Conservation (phyloP, 768 basidiomycete species). For the Suillus occidentalis region DNA sequence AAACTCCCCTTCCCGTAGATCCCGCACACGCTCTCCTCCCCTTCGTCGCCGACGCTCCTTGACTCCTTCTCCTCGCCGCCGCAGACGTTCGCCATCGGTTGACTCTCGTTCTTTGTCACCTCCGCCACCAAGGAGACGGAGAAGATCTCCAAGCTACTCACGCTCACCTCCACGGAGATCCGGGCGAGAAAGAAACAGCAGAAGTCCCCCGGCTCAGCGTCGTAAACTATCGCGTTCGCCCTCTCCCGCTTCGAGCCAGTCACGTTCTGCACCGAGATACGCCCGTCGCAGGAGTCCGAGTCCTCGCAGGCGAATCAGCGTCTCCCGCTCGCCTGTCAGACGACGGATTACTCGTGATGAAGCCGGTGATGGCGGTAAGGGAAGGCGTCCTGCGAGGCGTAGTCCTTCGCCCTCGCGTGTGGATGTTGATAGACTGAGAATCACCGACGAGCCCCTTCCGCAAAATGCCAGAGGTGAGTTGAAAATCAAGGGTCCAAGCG, state of each 20-base stretch:
- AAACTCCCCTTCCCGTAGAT: constrained; percentile 39
- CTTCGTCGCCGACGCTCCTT: constrained; percentile 37
- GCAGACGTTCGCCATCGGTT: constrained; percentile 33
- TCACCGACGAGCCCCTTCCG: constrained; percentile 30
- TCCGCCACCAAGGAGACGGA: constrained; percentile 38
- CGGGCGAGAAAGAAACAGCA: constrained; percentile 43
- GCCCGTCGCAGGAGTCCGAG: constrained; percentile 47
- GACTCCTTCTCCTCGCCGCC: constrained; percentile 41
- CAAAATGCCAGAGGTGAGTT: constrained; percentile 47
- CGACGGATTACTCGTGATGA: constrained; percentile 29
- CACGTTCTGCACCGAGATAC: constrained; percentile 41
- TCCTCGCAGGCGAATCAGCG: constrained; percentile 33
- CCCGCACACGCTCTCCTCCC: constrained; percentile 45
- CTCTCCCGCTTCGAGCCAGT: constrained; percentile 40
- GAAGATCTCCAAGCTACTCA: constrained; percentile 48
- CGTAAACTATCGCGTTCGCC: constrained; percentile 32
- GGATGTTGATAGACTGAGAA: constrained; percentile 24
- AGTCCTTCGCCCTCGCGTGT: constrained; percentile 25
- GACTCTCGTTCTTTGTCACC: constrained; percentile 27
- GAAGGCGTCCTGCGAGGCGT: constrained; percentile 24
- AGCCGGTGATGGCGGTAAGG: constrained; percentile 13
- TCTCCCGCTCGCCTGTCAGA: constrained; percentile 37
- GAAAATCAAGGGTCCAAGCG: constrained; percentile 76
- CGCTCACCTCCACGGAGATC: constrained; percentile 45
- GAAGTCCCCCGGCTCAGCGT: constrained; percentile 50